These are phyloP conservation scores for Protea cynaroides DNA, from an alignment of 164 flowering plant species.

Conservation along the genomic window DNA sequence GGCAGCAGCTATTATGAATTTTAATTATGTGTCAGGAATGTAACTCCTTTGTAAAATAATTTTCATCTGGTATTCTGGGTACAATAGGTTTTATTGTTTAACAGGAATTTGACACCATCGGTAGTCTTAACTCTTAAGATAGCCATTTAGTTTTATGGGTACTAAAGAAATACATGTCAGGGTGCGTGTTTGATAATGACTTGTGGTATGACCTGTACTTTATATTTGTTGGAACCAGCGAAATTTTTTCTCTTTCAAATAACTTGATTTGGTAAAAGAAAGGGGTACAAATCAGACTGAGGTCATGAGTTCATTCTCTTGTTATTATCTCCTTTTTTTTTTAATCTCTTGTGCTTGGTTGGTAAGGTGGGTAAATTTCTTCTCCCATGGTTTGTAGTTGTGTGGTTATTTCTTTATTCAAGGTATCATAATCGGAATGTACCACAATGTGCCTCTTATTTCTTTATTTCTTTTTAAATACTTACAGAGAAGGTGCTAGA, in stretches of 20 bases:
- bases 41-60: background rate
- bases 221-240: background rate
- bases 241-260: background rate
- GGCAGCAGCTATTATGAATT: background rate
- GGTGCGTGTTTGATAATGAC: no score
- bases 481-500: constrained; percentile 87
- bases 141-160: no score
- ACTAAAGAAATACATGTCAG: no score
- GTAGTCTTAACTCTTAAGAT: no score
- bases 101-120: no score
- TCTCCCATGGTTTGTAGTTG: no score
- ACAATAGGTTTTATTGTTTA: no score
- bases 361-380: no score
- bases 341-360: background rate
- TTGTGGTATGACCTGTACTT: background rate
- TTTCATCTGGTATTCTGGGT: background rate
- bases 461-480: background rate
- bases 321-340: background rate
- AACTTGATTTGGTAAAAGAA: background rate
- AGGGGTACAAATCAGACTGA: background rate
- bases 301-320: background rate
- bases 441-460: background rate
- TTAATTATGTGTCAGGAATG: background rate
- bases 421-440: background rate
- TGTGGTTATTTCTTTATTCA: background rate